These are phyloP conservation scores for Cladophialophora immunda DNA, from an alignment of 2,329 filamentous ascomycete genomes.

Conservation along the genomic window DNA sequence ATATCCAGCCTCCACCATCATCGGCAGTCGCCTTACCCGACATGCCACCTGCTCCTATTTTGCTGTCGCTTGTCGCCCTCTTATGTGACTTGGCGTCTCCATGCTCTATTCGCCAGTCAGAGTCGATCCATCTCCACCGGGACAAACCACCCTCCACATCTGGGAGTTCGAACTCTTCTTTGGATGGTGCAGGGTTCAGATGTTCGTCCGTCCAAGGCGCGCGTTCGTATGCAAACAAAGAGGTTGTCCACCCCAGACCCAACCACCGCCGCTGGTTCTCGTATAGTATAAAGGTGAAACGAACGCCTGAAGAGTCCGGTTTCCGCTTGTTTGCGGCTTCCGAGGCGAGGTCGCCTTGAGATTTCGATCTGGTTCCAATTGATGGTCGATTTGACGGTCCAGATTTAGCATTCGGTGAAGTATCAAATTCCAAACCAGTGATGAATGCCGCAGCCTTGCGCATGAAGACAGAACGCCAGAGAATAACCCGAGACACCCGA, in stretches of 20 bases:
- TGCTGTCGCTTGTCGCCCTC: slow-evolving; percentile 48
- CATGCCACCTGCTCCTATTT: slow-evolving; percentile 39
- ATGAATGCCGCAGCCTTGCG: slow-evolving; percentile 74
- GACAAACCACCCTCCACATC: slow-evolving; percentile 71
- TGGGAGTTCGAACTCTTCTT: slow-evolving; percentile 75
- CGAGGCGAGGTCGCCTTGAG: slow-evolving; percentile 55
- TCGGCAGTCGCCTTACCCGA: slow-evolving; percentile 52
- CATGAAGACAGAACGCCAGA: slow-evolving; percentile 86
- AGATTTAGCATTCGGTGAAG: slow-evolving; percentile 47
- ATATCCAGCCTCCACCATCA: slow-evolving; percentile 86
- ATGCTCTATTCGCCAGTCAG: slow-evolving; percentile 87
- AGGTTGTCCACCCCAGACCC: slow-evolving; percentile 92
- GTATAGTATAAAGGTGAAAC: slow-evolving; percentile 95
- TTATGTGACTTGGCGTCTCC: slow-evolving; percentile 48
- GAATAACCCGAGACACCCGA: slow-evolving; percentile 81
- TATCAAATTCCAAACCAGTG: slow-evolving; percentile 79
- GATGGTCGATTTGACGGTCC: slow-evolving; percentile 41
- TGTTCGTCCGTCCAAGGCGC: slow-evolving; percentile 96
- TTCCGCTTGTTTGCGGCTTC: slow-evolving; percentile 56
- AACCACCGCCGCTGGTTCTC: slow-evolving; percentile 97
- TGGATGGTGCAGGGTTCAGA: slow-evolving; percentile 78
- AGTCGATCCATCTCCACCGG: slow-evolving; percentile 84
- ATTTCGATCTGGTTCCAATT: slow-evolving; percentile 41
- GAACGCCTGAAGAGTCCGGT: slow-evolving; percentile 75
- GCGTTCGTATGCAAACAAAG: slow-evolving; percentile 88